Base-by-base conservation (phyloP, 495 filamentous ascomycete genomes). In the Xylaria venustula region DNA sequence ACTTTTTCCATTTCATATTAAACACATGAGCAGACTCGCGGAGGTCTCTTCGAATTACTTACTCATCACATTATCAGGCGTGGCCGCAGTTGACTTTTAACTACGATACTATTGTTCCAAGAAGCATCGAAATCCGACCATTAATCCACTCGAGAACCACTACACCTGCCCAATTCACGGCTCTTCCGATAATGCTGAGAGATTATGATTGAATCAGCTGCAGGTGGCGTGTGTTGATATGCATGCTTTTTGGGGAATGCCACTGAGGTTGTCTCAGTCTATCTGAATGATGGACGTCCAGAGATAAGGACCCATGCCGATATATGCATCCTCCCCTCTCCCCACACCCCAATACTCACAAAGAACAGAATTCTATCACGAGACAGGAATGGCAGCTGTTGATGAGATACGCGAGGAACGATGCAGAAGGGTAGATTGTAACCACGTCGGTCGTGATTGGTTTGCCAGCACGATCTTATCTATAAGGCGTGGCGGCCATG, bases 251-350 rank as follows among this genome's bases (percentile, higher is more conserved):
- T 37, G 37, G 37, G 14, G 14, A 12, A 15, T 40, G 15, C 15
- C 6, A 15, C 37, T 40, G 37, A 40, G 37, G 15, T 11, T 15
- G 14, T 40, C 37, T 15, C 37, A 3, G 53, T 55, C 26, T 55
- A 25, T 3, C 11, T 55, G 40, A n/a, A 45, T 19, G 23, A 22
- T 19, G 40, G 40, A 45, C 53, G 17, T 55, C 51, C 1, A 32
- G 17, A 55, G 53, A 55, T 55, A 55, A 55, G 53, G 53, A 55
- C 53, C 53, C 53, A 32, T 55, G 40, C 17, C 17, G 15, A 44
- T 44, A 22, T 55, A 55, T 55, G 53, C 40, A 34, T 15, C 32
- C 30, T 40, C 53, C 40, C 53, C 52, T 44, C 30, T 40, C 53
- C 40, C 53, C 52, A 30, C 52, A 42, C n/a, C 6, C 11, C 40